Evolutionary conservation across 208 protist species (phyloP), one percentile per base, ranked within the genome.

Genomic region (Trichomonas vaginalis): DNA sequence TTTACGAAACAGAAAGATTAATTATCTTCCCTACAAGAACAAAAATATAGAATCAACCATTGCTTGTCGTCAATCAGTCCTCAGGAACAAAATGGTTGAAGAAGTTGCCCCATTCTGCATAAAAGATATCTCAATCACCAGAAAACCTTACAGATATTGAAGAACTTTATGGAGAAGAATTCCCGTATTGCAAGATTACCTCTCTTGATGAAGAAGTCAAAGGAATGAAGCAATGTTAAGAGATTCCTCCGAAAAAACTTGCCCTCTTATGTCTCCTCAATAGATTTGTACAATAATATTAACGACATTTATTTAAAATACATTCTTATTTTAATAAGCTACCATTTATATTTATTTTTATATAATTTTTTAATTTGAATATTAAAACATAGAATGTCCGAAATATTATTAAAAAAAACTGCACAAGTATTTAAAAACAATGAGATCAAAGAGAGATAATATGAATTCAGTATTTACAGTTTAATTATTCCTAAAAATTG

Each of bases 1-100:
- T 99, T 0, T 99, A 99, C 96, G 99, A 99, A 96, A 99, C 99
- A 15, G 99, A 99, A 97, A 97, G 99, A 39, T 97, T 99, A 6
- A 97, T 99, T 27, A 98, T 99, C 97, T 98, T 99, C 95, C 97
- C 99, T n/a, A n/a, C n/a, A 98, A 98, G 95, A 96, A 96, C 15
- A 61, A 96, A 45, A 62, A 62, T 9, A 95, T 95, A 37, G 92
- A 80, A 37, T 46, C 49, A 8, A 27, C 79, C 32, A 14, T 80
- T 15, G 6, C 82, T 2, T n/a, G 79, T 45, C 39, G 79, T 47
- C 79, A 95, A 47, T 51, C 79, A 46, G 51, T 95, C 32, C 17
- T 95, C 9, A 21, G 40, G n/a, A 4, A 0, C 8, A 45, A 95
- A 56, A 95, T 47, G 32, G 40, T 17, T 27, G 40, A 62, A 47